Base-by-base conservation (phyloP, 495 filamentous ascomycete genomes). In the Xylaria telfairii region DNA sequence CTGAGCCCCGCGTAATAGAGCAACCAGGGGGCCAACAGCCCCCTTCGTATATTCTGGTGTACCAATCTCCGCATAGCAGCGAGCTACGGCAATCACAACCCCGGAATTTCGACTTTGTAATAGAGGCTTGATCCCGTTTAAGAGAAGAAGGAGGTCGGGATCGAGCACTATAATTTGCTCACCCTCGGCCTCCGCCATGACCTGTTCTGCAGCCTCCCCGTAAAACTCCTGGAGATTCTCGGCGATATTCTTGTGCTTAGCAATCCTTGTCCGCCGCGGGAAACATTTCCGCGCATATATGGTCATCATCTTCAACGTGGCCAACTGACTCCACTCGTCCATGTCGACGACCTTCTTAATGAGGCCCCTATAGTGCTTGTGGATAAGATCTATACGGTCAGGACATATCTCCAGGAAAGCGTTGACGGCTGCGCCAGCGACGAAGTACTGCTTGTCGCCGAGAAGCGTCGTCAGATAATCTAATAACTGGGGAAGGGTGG, bases 241-340 rank as follows among this genome's bases (percentile, higher is more conserved):
- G 21, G 79, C 71, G 47, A 75, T 78, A 28, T 78, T 69, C 73
- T 79, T 80, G 44, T 49, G 47, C 71, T 80, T 83, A 0, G 82
- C 77, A 28, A 81, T 86, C 71, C 86, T 91, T 3, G 83, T 92
- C 79, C 88, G 88, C 41, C 85, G 85, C 5, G 96, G 96, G 75
- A 99, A 99, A 82, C 93, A 98, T 81, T 89, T 90, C 32, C 96
- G 89, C 6, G 93, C 90, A 75, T 99, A 99, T 32, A 90, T 78
- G 6, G 90, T 91, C 87, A 98, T 89, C 69, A 98, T 81, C 56
- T 89, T 88, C 73, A 98, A 73, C 12, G 92, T 92, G 0, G 92
- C 91, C 3, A 98, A 79, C 80, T 99, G 96, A 54, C 93, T 91
- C 96, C 96, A 99, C 80, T 99, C 96, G 80, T 99, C 96, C 96